These are phyloP conservation scores for Candida sp. DNA, from an alignment of 1,139 yeast species.

Conservation along the genomic window DNA sequence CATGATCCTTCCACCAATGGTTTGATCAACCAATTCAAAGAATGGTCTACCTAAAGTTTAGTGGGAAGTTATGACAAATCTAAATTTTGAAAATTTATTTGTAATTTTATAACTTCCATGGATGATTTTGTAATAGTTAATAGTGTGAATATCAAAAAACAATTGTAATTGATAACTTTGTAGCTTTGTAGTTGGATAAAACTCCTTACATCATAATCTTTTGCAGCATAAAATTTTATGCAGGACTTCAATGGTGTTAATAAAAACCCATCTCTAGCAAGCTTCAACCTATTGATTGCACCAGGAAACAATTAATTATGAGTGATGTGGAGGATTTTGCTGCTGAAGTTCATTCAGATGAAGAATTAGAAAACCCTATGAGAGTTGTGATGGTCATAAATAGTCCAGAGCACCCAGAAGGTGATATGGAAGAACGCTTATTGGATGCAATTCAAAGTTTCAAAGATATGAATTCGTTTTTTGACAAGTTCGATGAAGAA, in stretches of 20 bases:
- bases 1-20: slow-evolving; percentile 94
- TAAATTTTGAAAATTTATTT: neutral
- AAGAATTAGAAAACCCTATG: slow-evolving; percentile 42
- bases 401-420: slow-evolving; percentile 21
- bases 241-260: neutral
- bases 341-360: slow-evolving; percentile 11
- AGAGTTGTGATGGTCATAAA: slow-evolving; percentile 39
- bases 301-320: no score
- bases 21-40: slow-evolving; percentile 90
- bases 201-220: no score
- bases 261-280: slow-evolving; percentile 8
- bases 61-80: neutral
- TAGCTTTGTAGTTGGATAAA: no score
- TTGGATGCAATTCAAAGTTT: slow-evolving; percentile 44
- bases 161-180: no score
- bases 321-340: slow-evolving; percentile 4
- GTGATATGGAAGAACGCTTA: slow-evolving; percentile 52
- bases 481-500: slow-evolving; percentile 57
- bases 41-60: slow-evolving; percentile 57
- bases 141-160: no score
- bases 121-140: no score
- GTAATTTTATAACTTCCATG: neutral
- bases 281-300: no score
- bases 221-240: no score
- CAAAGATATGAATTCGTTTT: slow-evolving; percentile 53